Evolutionary conservation across 805 yeast genomes (phyloP).

Genomic region (Candida argentea): DNA sequence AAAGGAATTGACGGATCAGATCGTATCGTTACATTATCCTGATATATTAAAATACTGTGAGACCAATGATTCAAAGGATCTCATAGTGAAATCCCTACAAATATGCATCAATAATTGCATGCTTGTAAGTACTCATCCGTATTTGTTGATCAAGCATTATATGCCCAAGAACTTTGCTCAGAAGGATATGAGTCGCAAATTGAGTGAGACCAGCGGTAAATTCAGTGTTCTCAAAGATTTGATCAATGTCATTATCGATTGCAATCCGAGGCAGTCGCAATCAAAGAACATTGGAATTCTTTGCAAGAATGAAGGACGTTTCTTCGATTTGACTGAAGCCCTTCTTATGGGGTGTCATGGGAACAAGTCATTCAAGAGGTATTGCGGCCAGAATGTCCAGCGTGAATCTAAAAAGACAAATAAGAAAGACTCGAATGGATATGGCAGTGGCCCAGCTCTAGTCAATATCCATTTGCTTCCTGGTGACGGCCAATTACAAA

Average conservation of each 20-base stretch:
- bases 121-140: conserved; percentile 83
- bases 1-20: conserved; percentile 81
- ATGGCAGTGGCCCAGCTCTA: background rate
- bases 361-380: conserved; percentile 41
- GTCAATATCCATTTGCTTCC: conserved; percentile 9
- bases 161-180: conserved; percentile 71
- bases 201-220: conserved; percentile 77
- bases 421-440: conserved; percentile 1
- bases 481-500: conserved; percentile 7
- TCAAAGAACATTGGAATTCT: conserved; percentile 56
- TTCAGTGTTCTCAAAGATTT: conserved; percentile 62
- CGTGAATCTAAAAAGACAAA: conserved; percentile 28
- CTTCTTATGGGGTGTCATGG: conserved; percentile 47
- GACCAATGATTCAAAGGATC: conserved; percentile 36
- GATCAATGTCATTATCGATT: conserved; percentile 39
- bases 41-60: conserved; percentile 86
- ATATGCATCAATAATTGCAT: conserved; percentile 69
- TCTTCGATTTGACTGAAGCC: conserved; percentile 64
- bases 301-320: conserved; percentile 54
- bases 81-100: conserved; percentile 64
- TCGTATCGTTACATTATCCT: conserved; percentile 81
- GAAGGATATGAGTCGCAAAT: conserved; percentile 59
- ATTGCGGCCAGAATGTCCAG: conserved; percentile 51
- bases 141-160: conserved; percentile 69
- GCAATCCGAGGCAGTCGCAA: conserved; percentile 12